Base-by-base conservation (phyloP, 305 asterid genomes). In the Stenogyne calaminthoides region DNA sequence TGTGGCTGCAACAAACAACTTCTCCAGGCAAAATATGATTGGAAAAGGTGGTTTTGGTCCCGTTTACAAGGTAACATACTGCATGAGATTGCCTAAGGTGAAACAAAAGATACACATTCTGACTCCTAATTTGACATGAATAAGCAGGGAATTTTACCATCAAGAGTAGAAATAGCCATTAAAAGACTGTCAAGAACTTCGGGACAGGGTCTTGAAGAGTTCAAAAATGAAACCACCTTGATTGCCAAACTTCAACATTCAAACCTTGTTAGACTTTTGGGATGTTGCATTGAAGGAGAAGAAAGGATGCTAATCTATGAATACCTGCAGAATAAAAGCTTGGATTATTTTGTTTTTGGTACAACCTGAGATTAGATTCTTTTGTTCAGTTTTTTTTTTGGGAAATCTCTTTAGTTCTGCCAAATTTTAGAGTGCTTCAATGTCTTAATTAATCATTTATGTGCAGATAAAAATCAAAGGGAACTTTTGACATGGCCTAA, bases 331-430 rank as follows among this genome's bases (percentile, higher is more conserved):
- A 80, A 76, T 19, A 63, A 36, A 65, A 83, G 87, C 64, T 58
- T 83, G 5, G 78, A 77, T 58, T 49, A 34, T 16, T 78, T 82
- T 58, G 32, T 82, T 32, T 78, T 69, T 20, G 83, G 85, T 81
- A 40, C 44, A 12, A n/a, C n/a, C n/a, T n/a, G n/a, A n/a, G n/a
- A 8, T 14, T n/a, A n/a, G n/a, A n/a, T n/a, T n/a, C n/a, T n/a
- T 60, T 63, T 55, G 20, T 47, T 57, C 15, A 11, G 9, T 19
- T 47, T 65, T 4, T 3, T 39, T 54, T 1, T 19, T 22, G n/a
- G n/a, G n/a, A 7, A 34, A 69, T 14, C 6, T 22, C 10, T 44
- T 25, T 25, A 10, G 5, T 32, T 25, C 1, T 19, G 37, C 18
- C 29, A 19, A 49, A 9, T 27, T 5, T 59, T 2, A 64, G 51